These are phyloP conservation scores for Breviolum minutum DNA, from an alignment of 73 alveolate species.

Conservation along the genomic window DNA sequence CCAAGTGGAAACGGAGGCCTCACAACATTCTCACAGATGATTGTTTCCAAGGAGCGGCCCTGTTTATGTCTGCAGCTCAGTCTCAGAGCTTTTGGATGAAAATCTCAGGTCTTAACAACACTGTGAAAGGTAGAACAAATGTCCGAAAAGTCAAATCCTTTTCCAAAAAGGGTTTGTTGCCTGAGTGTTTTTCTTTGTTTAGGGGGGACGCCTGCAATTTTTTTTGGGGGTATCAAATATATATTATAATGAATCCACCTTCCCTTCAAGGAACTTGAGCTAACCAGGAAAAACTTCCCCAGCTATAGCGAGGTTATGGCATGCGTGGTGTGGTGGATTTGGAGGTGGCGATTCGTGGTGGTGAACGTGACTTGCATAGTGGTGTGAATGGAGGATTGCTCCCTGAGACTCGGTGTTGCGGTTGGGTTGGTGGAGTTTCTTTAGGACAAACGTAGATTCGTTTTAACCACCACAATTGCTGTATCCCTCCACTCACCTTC, in stretches of 20 bases:
- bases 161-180: neutral
- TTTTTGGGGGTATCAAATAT: no score
- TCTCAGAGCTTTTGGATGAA: neutral
- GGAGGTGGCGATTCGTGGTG: slow-evolving; percentile 67
- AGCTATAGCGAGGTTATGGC: slow-evolving; percentile 38
- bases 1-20: neutral
- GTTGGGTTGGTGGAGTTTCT: neutral
- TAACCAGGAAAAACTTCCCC: no score
- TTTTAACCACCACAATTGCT: neutral
- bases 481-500: neutral
- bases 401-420: slow-evolving; percentile 1
- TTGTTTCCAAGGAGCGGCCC: slow-evolving; percentile 45
- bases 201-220: neutral
- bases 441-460: neutral
- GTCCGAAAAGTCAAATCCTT: neutral
- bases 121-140: neutral
- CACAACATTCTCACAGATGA: no score
- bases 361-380: slow-evolving; percentile 72
- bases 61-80: slow-evolving; percentile 43
- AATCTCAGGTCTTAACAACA: no score
- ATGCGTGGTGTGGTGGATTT: slow-evolving; percentile 89
- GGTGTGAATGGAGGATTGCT: slow-evolving; percentile 85
- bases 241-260: neutral
- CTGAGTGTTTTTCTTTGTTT: neutral
- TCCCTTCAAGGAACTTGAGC: no score